Evolutionary conservation across 192 early-diverging fungal genomes (phyloP).

Genomic region (Podila horticola): DNA sequence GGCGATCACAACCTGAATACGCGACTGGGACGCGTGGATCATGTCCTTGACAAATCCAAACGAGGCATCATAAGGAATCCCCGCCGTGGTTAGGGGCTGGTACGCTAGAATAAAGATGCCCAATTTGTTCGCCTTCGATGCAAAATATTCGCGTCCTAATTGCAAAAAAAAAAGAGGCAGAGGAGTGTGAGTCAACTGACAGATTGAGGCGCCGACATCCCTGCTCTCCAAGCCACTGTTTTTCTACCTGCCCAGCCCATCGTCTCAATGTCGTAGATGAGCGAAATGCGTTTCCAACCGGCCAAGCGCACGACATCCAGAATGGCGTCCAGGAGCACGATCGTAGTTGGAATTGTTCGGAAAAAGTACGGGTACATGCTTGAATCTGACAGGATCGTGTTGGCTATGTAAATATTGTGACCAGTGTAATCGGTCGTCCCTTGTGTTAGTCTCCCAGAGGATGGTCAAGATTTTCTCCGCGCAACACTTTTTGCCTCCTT

Average conservation of each 20-base stretch:
- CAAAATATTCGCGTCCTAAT: constrained; percentile 16
- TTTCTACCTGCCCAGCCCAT: constrained; percentile 56
- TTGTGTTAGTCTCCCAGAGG: not conserved
- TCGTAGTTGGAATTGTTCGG: constrained; percentile 56
- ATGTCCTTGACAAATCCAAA: constrained; percentile 7
- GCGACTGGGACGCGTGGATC: constrained; percentile 2
- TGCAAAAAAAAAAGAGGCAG: not conserved
- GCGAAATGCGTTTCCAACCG: constrained; percentile 53
- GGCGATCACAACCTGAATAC: constrained; percentile 23
- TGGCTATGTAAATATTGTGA: constrained; percentile 4
- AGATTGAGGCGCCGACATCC: not conserved
- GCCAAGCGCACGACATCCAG: constrained; percentile 31
- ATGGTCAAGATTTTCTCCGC: not conserved
- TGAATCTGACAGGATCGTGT: constrained; percentile 50
- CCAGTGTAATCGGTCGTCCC: not conserved
- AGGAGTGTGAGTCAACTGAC: not conserved
- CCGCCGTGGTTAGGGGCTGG: constrained; percentile 4
- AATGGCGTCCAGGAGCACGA: constrained; percentile 52
- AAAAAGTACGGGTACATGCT: constrained; percentile 54
- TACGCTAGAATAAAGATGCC: constrained; percentile 22
- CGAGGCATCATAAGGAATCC: constrained; percentile 3
- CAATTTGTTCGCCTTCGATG: not conserved
- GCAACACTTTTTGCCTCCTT: no score
- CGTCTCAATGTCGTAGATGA: constrained; percentile 52
- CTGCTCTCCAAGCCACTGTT: no score